phyloP scores from a whole-genome alignment of 768 basidiomycete species.

The Hortiboletus campestris region DNA sequence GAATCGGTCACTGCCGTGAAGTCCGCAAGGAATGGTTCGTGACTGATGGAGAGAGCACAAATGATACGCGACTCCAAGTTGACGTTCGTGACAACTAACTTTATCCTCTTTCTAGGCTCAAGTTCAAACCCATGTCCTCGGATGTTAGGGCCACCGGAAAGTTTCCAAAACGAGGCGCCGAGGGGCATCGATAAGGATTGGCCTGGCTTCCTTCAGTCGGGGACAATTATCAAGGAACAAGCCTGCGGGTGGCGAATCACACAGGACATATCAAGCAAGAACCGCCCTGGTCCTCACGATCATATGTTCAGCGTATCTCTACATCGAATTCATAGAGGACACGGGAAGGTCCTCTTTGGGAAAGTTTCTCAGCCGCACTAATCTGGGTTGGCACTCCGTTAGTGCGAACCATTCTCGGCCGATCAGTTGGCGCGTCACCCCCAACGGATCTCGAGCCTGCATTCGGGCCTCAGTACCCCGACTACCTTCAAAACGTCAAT shows the following conservation, averaged over 20 bases:
- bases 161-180: slow-evolving; percentile 18
- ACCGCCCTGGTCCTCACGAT: slow-evolving; percentile 19
- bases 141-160: slow-evolving; percentile 3
- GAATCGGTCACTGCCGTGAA: slow-evolving; percentile 8
- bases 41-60: slow-evolving; percentile 5
- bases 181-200: slow-evolving; percentile 33
- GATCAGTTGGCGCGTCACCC: slow-evolving; percentile 4
- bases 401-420: slow-evolving; percentile 20
- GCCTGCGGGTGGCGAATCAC: slow-evolving; percentile 13
- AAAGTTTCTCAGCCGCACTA: slow-evolving; percentile 26
- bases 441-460: slow-evolving; percentile 22
- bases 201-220: slow-evolving; percentile 9
- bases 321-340: slow-evolving; percentile 3
- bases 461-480: slow-evolving; percentile 22
- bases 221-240: slow-evolving; percentile 9
- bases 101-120: slow-evolving; percentile 17
- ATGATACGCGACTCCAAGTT: slow-evolving; percentile 17
- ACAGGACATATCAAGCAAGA: slow-evolving; percentile 19
- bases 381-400: slow-evolving; percentile 22
- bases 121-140: slow-evolving; percentile 18
- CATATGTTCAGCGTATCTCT: slow-evolving; percentile 18
- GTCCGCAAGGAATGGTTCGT: background rate
- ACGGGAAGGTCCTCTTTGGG: slow-evolving; percentile 7
- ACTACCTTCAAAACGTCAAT: slow-evolving; percentile 13
- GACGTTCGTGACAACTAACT: slow-evolving; percentile 10